Conservation (phyloP, 176 grass and related monocot genomes). For the Lolium multiflorum region DNA sequence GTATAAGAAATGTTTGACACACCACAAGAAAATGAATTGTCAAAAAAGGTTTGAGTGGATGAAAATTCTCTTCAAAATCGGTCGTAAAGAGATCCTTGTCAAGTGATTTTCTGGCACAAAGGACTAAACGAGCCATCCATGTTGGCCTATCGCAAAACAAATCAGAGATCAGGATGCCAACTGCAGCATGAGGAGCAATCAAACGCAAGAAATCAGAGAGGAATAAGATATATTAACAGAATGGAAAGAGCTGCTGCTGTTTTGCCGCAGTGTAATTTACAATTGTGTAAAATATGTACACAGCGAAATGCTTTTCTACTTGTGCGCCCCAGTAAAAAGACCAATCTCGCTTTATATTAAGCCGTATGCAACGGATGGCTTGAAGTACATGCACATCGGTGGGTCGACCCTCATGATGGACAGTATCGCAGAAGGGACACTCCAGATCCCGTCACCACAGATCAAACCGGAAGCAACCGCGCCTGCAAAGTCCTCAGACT, state of each 20-base stretch:
- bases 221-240: conserved; percentile 7
- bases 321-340: background rate
- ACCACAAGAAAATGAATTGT: too few relatives aligned
- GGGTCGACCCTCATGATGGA: conserved; percentile 73
- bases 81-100: too few relatives aligned
- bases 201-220: background rate
- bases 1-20: too few relatives aligned
- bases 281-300: conserved; percentile 35
- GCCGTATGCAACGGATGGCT: conserved; percentile 42
- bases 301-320: background rate
- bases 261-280: background rate
- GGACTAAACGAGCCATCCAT: too few relatives aligned
- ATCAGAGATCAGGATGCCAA: background rate
- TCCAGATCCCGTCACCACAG: conserved; percentile 89
- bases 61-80: too few relatives aligned
- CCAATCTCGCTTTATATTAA: conserved; percentile 8
- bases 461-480: conserved; percentile 80
- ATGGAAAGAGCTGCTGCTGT: background rate
- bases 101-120: too few relatives aligned
- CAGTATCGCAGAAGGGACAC: conserved; percentile 67
- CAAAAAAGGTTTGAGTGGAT: too few relatives aligned
- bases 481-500: conserved; percentile 66
- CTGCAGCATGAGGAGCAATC: background rate
- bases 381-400: conserved; percentile 87
- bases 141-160: background rate